Base-by-base conservation (phyloP, 768 basidiomycete genomes). In the Trametes cubensis region DNA sequence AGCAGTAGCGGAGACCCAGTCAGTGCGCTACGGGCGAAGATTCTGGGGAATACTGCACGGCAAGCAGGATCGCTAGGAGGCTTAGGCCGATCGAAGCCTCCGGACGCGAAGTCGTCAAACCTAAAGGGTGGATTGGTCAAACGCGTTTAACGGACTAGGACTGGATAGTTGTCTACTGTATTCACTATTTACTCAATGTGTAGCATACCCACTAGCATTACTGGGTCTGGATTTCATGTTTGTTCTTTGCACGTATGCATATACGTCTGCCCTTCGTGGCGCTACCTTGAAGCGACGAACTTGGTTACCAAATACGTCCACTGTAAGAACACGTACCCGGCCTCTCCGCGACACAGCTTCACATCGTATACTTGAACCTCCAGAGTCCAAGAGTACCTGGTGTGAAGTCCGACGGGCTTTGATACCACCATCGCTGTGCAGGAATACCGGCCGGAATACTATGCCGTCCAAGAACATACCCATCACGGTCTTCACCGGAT, bases 401-500 rank as follows among this genome's bases (percentile, higher is more conserved):
- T 34, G 34, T 34, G 34, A 10, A 11, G 5, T 34, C 34, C 11
- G 28, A 30, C 28, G 28, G 8, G 28, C 4, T 30, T 8, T 4
- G 8, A 4, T 30, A 30, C 28, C 28, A 30, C 28, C 28, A 30
- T 30, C 28, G 28, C 28, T 30, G 28, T 30, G 34, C 34, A 11
- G 4, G 6, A 34, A 5, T 34, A 11, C 34, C 10, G 5, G 11
- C 34, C 10, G 11, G 34, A 7, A 34, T 34, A 34, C 34, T 10
- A 60, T 44, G 54, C 46, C 25, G 7, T 14, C 45, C 1, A 59
- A 55, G 26, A 60, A 57, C 55, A 95, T 94, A 67, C 93, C 94
- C 14, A 88, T 97, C 66, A 95, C 95, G 1, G 91, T 95, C 60
- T 94, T 96, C 75, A 98, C 95, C n/a, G 95, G 95, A 17, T 96